These are phyloP conservation scores for Cyclotella kingstonii DNA, from an alignment of 108 stramenopile genomes.

Conservation along the genomic window DNA sequence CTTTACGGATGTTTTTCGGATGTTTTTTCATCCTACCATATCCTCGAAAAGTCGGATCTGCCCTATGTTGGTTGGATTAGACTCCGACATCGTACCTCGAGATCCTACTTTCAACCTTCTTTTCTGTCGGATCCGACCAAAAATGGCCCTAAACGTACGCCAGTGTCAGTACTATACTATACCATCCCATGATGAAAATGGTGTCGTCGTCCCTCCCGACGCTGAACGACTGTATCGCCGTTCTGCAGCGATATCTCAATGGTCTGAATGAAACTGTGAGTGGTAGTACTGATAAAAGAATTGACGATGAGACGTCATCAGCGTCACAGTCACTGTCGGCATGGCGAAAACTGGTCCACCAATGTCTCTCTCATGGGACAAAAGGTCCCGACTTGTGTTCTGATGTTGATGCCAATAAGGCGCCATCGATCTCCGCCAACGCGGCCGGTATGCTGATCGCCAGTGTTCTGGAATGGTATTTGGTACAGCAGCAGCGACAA, in stretches of 20 bases:
- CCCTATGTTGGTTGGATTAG: too few species aligned
- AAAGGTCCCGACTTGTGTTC: neutral
- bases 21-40: too few species aligned
- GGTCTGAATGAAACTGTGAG: too few species aligned
- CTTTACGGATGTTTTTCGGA: too few species aligned
- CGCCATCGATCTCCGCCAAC: neutral
- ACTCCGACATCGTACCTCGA: too few species aligned
- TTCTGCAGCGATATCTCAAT: conserved; percentile 4
- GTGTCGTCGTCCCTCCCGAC: conserved; percentile 12
- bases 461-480: neutral
- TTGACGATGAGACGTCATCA: too few species aligned
- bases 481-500: neutral
- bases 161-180: too few species aligned
- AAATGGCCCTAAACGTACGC: too few species aligned
- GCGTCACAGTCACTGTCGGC: conserved; percentile 6
- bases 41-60: too few species aligned
- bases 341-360: conserved; percentile 16
- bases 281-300: too few species aligned
- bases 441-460: neutral
- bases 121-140: too few species aligned
- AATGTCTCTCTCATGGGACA: conserved; percentile 18
- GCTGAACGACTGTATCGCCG: conserved; percentile 15
- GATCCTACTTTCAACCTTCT: too few species aligned
- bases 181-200: neutral
- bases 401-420: neutral